Percentiles rank a stretch among this genome's conserved stretches.
These are phyloP conservation scores for Triangularia verruculosa DNA, from an alignment of 2,329 filamentous ascomycete genomes.

Conservation along the genomic window DNA sequence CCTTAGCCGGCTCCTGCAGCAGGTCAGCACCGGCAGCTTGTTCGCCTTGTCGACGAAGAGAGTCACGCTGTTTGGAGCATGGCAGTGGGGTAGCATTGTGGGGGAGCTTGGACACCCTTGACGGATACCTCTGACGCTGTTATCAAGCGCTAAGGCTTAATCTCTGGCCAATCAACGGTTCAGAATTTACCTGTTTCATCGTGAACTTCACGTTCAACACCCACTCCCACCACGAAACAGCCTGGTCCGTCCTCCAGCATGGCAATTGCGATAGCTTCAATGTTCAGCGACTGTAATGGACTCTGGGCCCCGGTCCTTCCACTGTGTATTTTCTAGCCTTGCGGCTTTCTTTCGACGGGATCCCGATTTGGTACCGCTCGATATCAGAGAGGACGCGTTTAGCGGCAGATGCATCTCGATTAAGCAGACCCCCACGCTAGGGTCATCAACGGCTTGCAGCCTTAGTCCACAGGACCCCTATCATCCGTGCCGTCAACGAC, in stretches of 20 bases:
- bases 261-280: not conserved
- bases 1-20: not conserved
- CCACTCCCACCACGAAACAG: not conserved
- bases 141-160: constrained; percentile 9
- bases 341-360: not conserved
- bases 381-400: not conserved
- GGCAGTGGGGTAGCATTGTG: constrained; percentile 4
- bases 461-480: not conserved
- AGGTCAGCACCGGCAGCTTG: not conserved
- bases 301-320: not conserved
- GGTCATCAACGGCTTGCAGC: constrained; percentile 1
- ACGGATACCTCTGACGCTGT: constrained; percentile 8
- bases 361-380: not conserved
- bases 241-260: not conserved
- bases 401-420: not conserved
- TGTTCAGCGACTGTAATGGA: not conserved
- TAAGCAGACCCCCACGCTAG: not conserved
- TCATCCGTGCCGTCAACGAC: not conserved
- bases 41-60: not conserved
- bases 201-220: not conserved
- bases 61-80: not conserved
- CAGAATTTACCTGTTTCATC: not conserved
- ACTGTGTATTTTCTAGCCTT: not conserved
- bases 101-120: not conserved
- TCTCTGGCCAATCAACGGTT: constrained; percentile 2